These are phyloP conservation scores for Diaporthe australafricana DNA, from an alignment of 2,329 filamentous ascomycete species.

Conservation along the genomic window DNA sequence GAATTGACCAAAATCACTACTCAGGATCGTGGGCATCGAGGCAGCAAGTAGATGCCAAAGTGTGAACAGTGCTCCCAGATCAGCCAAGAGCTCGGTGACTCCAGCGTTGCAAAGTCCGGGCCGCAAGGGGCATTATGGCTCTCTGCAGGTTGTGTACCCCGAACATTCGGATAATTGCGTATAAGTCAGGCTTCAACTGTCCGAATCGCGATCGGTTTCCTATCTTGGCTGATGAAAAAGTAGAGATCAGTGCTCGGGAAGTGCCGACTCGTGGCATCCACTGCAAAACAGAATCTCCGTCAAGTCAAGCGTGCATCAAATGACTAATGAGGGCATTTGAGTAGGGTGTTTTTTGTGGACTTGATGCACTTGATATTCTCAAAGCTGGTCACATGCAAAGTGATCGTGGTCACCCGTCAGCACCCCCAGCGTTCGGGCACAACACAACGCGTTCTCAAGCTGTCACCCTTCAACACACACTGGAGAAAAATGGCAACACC, in stretches of 20 bases:
- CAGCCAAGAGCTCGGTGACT: neutral
- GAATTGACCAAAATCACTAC: neutral
- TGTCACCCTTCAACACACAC: neutral
- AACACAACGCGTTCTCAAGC: neutral
- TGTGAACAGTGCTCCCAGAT: neutral
- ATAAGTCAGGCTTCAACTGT: neutral
- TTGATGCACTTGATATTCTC: neutral
- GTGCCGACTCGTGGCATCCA: neutral
- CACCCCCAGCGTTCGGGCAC: neutral
- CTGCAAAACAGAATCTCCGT: neutral
- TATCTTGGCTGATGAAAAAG: neutral
- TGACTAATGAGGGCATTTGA: too few species aligned
- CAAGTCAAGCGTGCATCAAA: neutral
- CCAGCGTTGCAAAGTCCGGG: neutral
- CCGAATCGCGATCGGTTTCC: slow-evolving; percentile 4
- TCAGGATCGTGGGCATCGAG: neutral
- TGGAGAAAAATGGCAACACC: neutral
- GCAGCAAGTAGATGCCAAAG: neutral
- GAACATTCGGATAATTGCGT: neutral
- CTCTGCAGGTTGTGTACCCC: neutral
- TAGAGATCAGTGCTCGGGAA: neutral
- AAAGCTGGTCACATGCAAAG: neutral
- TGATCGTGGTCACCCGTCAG: neutral
- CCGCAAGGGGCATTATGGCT: neutral
- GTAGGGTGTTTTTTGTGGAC: too few species aligned